Base-by-base conservation (phyloP, 352 stramenopile species). In the Pythium aristosporum region DNA sequence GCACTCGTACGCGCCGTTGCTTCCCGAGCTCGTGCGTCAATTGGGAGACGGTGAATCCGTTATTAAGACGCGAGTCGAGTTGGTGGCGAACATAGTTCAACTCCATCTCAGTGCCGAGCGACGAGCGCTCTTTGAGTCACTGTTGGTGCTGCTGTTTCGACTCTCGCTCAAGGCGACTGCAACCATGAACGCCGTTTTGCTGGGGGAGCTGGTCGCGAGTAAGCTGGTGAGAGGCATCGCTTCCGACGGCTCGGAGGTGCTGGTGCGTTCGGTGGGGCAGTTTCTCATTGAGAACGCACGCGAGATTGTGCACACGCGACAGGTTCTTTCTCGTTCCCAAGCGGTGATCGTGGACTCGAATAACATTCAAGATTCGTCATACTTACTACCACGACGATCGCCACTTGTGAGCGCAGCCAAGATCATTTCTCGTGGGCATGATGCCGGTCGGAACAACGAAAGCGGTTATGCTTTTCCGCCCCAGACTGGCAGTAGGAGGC, bases 61-160 rank as follows among this genome's bases (percentile, higher is more conserved):
- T n/a, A 50, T 30, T 8, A n/a, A 21, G 13, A 9, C 28, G 20
- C 2, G 28, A 21, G 46, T 57, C 6, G 30, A 20, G 18, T 34
- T n/a, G 57, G 25, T 55, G 13, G 32, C 20, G 8, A 16, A 16
- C 4, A 18, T 64, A 10, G 37, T 76, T 2, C 41, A 47, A 5
- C 37, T 30, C 8, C 18, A 37, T 1, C 32, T 74, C 37, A 16
- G 42, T 8, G 46, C 72, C 21, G 66, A 75, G 54, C 63, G 25
- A 9, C 28, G 41, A 42, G 54, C 54, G 4, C 25, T 20, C 10
- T 42, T 79, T 25, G 69, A 79, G 32, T 67, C 69, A 6, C 48
- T 77, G 15, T 48, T 79, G 2, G 43, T 73, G n/a, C 43, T 79
- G 0, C 55, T 79, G 5, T 66, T 73, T 61, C 69, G 68, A 36